A percentile compares a stretch with the other conserved stretches of the same genome.
These are phyloP conservation scores for Staphylotrichum tortipilum DNA, from an alignment of 495 filamentous ascomycete genomes.

Conservation along the genomic window DNA sequence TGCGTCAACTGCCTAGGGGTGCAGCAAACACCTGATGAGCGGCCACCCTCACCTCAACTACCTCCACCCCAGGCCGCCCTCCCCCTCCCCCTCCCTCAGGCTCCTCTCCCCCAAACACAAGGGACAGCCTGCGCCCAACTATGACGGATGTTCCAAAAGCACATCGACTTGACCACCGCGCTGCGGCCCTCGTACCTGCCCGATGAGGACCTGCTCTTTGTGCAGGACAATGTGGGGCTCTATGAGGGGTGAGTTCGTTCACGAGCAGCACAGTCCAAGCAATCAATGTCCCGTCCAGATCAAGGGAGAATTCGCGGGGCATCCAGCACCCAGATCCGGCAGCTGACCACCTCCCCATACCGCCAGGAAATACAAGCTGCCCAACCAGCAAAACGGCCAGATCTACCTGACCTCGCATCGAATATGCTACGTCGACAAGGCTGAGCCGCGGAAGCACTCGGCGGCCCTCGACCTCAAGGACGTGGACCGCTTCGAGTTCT, in stretches of 20 bases:
- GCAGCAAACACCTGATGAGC: no score
- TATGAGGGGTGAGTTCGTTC: constrained; percentile 82
- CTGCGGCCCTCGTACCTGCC: constrained; percentile 82
- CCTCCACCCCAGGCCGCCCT: neutral
- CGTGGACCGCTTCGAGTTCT: constrained; percentile 84
- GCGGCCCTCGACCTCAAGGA: constrained; percentile 82
- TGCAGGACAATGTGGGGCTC: constrained; percentile 92
- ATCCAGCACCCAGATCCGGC: neutral
- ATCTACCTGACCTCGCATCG: constrained; percentile 93
- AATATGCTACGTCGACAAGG: constrained; percentile 87
- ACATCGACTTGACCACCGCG: constrained; percentile 88
- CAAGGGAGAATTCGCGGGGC: no score
- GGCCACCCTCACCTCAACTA: no score
- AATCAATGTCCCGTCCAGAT: no score
- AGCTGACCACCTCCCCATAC: constrained; percentile 8
- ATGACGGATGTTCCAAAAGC: constrained; percentile 92
- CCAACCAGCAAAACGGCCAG: constrained; percentile 90
- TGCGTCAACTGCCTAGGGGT: no score
- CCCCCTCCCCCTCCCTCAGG: constrained; percentile 1
- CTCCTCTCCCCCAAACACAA: no score
- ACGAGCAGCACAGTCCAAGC: no score
- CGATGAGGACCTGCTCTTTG: constrained; percentile 85
- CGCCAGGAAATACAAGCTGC: constrained; percentile 82
- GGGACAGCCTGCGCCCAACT: constrained; percentile 22
- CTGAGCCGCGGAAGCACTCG: constrained; percentile 76